Evolutionary conservation across 495 filamentous ascomycete species (phyloP), one percentile per base, ranked within the genome.

Genomic region (Penicillium daleae): DNA sequence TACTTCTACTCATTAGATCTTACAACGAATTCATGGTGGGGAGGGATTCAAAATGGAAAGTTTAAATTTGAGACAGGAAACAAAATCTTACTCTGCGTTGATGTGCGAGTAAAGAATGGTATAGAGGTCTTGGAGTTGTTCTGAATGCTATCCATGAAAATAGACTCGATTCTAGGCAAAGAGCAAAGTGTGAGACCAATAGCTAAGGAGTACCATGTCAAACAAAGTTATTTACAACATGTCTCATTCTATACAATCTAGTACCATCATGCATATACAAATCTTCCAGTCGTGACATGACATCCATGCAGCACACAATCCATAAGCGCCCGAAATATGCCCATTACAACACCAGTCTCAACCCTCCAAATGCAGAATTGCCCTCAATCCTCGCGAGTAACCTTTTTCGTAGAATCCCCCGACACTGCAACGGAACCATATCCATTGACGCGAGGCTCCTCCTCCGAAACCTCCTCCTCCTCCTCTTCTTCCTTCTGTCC

Each of bases 401-500:
- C 22, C 29, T 48, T 32, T 57, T 54, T 50, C 21, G 31, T n/a
- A 46, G 49, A 35, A 21, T 50, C 50, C 4, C 2, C 40, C 6
- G 49, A 53, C 31, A 27, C 19, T 24, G 57, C 48, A 32, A 54
- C 44, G 52, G 59, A 42, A 27, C 61, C 66, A 59, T 70, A 63
- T 31, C 53, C 66, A 61, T 59, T 37, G 13, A 8, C 19, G 1
- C 19, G 46, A 33, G 19, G 32, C 46, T 54, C 49, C 10, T 32
- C 33, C 9, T n/a, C n/a, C n/a, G n/a, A n/a, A n/a, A 44, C 29
- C 6, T 59, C 60, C 9, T 67, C 49, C 9, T 75, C 76, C 7
- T 66, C 61, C 19, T 74, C 74, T 0, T 68, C 66, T 24, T 68
- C 69, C 46, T 71, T 67, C 24, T 66, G 66, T 27, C 72, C 68